These are phyloP conservation scores for Westerdykella ornata DNA, from an alignment of 2,329 filamentous ascomycete genomes.

Conservation along the genomic window DNA sequence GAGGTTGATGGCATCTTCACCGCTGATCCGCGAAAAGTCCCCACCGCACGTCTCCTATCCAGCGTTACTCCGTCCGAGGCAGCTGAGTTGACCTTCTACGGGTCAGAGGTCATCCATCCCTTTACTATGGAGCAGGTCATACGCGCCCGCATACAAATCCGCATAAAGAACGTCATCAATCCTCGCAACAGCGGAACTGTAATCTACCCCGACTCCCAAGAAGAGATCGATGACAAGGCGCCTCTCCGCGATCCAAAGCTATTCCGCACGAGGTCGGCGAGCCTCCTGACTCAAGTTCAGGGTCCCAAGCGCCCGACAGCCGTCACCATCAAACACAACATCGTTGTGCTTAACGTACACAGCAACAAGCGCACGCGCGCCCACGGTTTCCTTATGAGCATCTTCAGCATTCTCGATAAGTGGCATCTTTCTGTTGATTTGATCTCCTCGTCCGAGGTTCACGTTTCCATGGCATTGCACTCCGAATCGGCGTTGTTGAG, in stretches of 20 bases:
- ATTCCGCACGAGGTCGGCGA: slow-evolving; percentile 43
- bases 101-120: slow-evolving; percentile 91
- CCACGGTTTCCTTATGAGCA: slow-evolving; percentile 89
- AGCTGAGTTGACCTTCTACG: slow-evolving; percentile 74
- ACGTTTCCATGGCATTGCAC: slow-evolving; percentile 95
- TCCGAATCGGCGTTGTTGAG: slow-evolving; percentile 56
- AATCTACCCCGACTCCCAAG: slow-evolving; percentile 68
- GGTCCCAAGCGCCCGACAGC: slow-evolving; percentile 49
- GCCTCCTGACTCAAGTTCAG: slow-evolving; percentile 43
- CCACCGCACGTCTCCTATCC: slow-evolving; percentile 81
- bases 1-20: slow-evolving; percentile 95
- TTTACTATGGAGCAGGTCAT: slow-evolving; percentile 95
- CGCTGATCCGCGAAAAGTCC: slow-evolving; percentile 79
- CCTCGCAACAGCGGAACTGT: slow-evolving; percentile 71
- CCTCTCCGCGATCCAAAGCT: slow-evolving; percentile 54
- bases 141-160: slow-evolving; percentile 71
- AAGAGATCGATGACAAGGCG: slow-evolving; percentile 48
- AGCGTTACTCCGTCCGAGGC: slow-evolving; percentile 92
- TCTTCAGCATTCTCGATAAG: slow-evolving; percentile 84
- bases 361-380: slow-evolving; percentile 95
- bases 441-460: slow-evolving; percentile 93
- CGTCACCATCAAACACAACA: slow-evolving; percentile 95
- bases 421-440: slow-evolving; percentile 87
- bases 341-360: slow-evolving; percentile 95
- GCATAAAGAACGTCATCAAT: slow-evolving; percentile 90